Conservation (phyloP, 2,329 filamentous ascomycete genomes). For the Thelonectria rubi region DNA sequence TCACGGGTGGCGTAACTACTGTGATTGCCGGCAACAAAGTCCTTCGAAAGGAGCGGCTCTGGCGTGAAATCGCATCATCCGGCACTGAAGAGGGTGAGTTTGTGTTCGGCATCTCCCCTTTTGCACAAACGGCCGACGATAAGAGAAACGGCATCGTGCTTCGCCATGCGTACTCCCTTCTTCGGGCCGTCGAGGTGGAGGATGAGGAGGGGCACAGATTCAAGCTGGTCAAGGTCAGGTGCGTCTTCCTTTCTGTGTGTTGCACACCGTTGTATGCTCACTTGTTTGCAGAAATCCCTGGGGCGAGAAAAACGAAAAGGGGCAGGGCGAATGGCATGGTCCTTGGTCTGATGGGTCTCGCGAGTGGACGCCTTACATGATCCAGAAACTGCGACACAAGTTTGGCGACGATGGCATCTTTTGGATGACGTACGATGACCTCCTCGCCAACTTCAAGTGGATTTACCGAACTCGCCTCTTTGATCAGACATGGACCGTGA, state of each 20-base stretch:
- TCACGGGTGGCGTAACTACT: conserved; percentile 65
- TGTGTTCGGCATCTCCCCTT: conserved; percentile 59
- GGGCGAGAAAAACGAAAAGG: conserved; percentile 62
- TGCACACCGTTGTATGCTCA: neutral
- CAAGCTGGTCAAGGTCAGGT: conserved; percentile 57
- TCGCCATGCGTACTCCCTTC: conserved; percentile 61
- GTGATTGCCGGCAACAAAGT: conserved; percentile 65
- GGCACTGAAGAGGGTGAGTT: conserved; percentile 76
- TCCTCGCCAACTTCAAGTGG: conserved; percentile 55
- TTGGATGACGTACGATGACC: conserved; percentile 57
- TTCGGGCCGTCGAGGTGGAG: conserved; percentile 56
- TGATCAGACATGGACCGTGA: conserved; percentile 56
- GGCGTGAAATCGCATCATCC: conserved; percentile 72
- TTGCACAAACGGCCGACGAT: conserved; percentile 37
- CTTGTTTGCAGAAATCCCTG: conserved; percentile 68
- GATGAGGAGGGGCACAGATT: conserved; percentile 52
- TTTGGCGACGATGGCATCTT: conserved; percentile 73
- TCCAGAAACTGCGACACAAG: conserved; percentile 69
- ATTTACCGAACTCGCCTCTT: conserved; percentile 58
- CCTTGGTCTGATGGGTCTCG: conserved; percentile 78
- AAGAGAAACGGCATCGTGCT: conserved; percentile 53
- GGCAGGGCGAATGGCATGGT: conserved; percentile 71
- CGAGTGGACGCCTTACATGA: conserved; percentile 79
- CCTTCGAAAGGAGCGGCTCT: conserved; percentile 74
- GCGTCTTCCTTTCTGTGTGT: conserved; percentile 18